phyloP scores from a whole-genome alignment of 345 rosid species.

The Leavenworthia alabamica region DNA sequence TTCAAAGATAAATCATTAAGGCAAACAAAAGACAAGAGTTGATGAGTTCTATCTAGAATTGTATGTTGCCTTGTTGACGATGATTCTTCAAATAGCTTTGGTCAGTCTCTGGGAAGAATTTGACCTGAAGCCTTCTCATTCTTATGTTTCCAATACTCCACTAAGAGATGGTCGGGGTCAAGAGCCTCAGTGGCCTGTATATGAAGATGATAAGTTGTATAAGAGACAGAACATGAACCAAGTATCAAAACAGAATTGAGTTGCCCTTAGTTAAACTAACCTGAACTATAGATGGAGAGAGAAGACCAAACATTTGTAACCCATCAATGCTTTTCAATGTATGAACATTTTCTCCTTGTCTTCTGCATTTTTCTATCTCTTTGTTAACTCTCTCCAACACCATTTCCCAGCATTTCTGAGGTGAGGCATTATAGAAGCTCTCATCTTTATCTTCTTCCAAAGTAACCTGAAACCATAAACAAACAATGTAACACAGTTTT shows the following conservation, averaged over 20 bases:
- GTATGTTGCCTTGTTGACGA: background rate
- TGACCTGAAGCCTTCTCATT: background rate
- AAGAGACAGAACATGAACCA: background rate
- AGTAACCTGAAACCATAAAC: slow-evolving; percentile 46
- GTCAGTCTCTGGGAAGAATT: background rate
- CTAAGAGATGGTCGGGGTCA: slow-evolving; percentile 52
- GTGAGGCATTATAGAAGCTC: slow-evolving; percentile 44
- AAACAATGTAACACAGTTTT: background rate
- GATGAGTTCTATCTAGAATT: background rate
- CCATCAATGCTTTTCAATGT: slow-evolving; percentile 42
- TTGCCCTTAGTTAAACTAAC: slow-evolving; percentile 27
- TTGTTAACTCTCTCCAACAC: slow-evolving; percentile 44
- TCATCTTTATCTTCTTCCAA: slow-evolving; percentile 52
- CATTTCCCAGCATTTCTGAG: slow-evolving; percentile 79
- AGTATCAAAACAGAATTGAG: background rate
- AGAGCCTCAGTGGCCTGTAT: slow-evolving; percentile 69
- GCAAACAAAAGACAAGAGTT: background rate
- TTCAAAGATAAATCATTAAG: background rate
- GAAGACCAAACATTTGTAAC: slow-evolving; percentile 70
- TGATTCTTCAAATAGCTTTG: background rate
- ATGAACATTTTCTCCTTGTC: background rate
- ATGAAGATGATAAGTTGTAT: slow-evolving; percentile 3
- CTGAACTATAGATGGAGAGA: slow-evolving; percentile 47
- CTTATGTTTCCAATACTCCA: slow-evolving; percentile 53
- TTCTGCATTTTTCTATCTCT: background rate